Percentiles rank a stretch among this genome's conserved stretches.
Evolutionary conservation across 345 rosid genomes (phyloP).

Genomic region (Murraya koenigii): DNA sequence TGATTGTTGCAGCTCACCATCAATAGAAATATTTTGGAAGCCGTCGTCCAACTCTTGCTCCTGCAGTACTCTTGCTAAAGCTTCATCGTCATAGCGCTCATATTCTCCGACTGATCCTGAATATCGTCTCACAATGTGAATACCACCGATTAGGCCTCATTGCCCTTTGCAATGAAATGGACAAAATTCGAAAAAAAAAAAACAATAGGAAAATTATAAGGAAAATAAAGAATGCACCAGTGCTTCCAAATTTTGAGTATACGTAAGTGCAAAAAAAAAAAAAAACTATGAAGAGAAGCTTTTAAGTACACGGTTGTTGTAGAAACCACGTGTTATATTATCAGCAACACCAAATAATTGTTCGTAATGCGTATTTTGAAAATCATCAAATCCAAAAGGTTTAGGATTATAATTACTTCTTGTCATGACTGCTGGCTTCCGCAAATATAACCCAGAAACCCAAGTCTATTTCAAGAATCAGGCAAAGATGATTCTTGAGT

Average conservation of each 20-base stretch:
- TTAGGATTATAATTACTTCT: neutral
- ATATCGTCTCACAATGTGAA: too few species aligned
- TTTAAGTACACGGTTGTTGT: neutral
- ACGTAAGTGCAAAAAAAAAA: too few species aligned
- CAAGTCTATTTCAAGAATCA: neutral
- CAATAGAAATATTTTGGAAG: neutral
- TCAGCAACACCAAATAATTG: neutral
- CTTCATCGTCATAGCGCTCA: neutral
- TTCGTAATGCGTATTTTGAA: neutral
- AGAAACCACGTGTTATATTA: neutral
- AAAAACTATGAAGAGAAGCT: neutral
- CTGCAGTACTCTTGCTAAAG: neutral
- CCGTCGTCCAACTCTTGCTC: neutral
- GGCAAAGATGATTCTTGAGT: neutral
- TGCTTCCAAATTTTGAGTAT: neutral
- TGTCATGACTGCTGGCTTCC: neutral
- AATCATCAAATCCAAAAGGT: neutral
- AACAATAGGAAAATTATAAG: neutral
- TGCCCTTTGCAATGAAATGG: neutral
- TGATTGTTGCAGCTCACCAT: neutral
- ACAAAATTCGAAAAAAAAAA: neutral
- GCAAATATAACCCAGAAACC: too few species aligned
- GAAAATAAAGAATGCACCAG: neutral
- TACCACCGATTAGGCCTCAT: neutral
- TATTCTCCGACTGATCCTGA: neutral